These are phyloP conservation scores for Penicillium sp. DNA, from an alignment of 2,329 filamentous ascomycete genomes.

Conservation along the genomic window DNA sequence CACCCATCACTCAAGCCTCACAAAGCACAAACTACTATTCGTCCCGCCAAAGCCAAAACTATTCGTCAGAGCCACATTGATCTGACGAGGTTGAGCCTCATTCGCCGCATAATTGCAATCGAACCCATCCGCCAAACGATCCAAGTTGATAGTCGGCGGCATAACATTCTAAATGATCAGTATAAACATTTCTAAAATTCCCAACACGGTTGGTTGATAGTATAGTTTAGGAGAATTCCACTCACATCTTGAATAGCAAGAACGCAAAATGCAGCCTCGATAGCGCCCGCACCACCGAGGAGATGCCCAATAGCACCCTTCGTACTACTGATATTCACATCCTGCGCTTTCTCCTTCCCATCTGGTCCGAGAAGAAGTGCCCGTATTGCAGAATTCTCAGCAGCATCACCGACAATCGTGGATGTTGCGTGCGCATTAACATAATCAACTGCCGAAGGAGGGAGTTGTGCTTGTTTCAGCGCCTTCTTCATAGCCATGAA, in stretches of 20 bases:
- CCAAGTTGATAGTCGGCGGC: constrained; percentile 85
- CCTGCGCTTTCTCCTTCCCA: constrained; percentile 62
- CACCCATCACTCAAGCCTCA: constrained; percentile 28
- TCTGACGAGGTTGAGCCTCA: constrained; percentile 68
- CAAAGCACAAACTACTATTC: constrained; percentile 85
- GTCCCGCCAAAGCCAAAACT: constrained; percentile 98
- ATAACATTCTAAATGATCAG: constrained; percentile 65
- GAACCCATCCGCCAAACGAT: constrained; percentile 66
- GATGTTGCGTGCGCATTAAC: constrained; percentile 95
- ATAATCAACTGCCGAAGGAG: constrained; percentile 77
- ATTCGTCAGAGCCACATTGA: constrained; percentile 82
- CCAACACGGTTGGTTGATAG: neutral
- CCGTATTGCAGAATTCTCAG: constrained; percentile 84
- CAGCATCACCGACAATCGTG: constrained; percentile 81
- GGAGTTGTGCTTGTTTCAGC: constrained; percentile 70
- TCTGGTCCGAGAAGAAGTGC: constrained; percentile 74
- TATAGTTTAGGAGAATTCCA: constrained; percentile 12
- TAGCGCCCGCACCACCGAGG: constrained; percentile 85
- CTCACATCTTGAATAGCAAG: constrained; percentile 77
- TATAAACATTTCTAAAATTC: neutral
- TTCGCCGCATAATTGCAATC: constrained; percentile 85
- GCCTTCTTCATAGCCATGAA: constrained; percentile 83
- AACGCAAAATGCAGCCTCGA: constrained; percentile 86
- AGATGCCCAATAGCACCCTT: constrained; percentile 93
- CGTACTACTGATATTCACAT: constrained; percentile 87